phyloP scores from a whole-genome alignment of 768 basidiomycete genomes.

The Lyophyllum shimeji region DNA sequence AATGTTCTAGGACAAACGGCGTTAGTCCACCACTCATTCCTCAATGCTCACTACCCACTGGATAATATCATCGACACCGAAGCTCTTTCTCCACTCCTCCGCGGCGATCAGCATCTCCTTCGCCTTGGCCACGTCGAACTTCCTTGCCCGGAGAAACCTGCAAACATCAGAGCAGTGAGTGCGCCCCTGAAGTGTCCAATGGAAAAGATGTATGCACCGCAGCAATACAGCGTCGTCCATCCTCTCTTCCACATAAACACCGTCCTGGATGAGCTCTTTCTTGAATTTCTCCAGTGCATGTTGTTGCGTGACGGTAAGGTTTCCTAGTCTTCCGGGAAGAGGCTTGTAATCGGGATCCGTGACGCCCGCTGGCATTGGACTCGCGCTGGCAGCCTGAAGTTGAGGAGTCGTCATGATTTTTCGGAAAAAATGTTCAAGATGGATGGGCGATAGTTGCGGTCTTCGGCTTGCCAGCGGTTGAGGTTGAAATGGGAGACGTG shows the following conservation, averaged over 20 bases:
- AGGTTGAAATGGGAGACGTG: not conserved
- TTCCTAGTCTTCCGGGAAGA: constrained; percentile 71
- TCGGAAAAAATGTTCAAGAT: not conserved
- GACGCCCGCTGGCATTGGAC: constrained; percentile 55
- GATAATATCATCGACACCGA: constrained; percentile 74
- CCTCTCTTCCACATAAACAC: constrained; percentile 56
- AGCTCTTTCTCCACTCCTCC: constrained; percentile 90
- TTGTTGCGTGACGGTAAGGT: constrained; percentile 61
- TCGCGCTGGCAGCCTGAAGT: constrained; percentile 45
- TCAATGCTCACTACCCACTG: constrained; percentile 38
- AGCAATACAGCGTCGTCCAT: constrained; percentile 43
- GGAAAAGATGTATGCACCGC: not conserved
- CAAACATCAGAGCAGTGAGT: not conserved
- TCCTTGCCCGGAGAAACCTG: constrained; percentile 91
- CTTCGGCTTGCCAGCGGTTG: not conserved
- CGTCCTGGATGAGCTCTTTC: constrained; percentile 60
- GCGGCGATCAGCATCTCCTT: constrained; percentile 81
- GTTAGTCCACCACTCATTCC: not conserved
- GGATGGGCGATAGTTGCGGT: not conserved
- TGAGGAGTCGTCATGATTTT: not conserved
- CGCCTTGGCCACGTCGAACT: constrained; percentile 81
- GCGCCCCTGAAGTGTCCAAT: not conserved
- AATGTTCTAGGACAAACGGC: constrained; percentile 58
- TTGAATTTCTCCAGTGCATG: constrained; percentile 68
- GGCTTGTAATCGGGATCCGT: constrained; percentile 67